phyloP scores from a whole-genome alignment of 2,329 filamentous ascomycete species.

The Aspergillus sp. region DNA sequence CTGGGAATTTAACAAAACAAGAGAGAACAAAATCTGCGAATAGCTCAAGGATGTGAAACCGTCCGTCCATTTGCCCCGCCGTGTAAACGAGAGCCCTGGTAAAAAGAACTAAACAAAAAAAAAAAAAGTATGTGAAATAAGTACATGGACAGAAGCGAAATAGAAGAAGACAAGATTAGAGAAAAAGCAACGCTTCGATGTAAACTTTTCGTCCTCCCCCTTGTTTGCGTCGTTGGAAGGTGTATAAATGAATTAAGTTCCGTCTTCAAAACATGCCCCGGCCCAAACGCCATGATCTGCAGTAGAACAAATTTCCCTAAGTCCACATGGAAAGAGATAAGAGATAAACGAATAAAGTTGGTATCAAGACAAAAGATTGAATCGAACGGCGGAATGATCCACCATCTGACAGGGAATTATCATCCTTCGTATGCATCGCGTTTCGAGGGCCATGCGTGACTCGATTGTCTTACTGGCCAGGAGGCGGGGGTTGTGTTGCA shows the following conservation, averaged over 20 bases:
- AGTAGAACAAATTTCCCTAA: constrained; percentile 14
- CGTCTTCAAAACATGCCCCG: background rate
- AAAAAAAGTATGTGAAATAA: background rate
- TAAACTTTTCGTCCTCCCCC: background rate
- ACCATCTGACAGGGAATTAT: background rate
- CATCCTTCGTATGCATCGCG: constrained; percentile 7
- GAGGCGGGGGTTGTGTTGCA: constrained; percentile 37
- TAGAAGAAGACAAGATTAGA: background rate
- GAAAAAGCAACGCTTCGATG: background rate
- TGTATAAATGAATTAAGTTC: background rate
- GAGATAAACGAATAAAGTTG: constrained; percentile 10
- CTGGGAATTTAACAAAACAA: background rate
- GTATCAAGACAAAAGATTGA: constrained; percentile 22
- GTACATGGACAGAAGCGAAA: constrained; percentile 2
- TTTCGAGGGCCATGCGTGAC: background rate
- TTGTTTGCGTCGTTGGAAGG: background rate
- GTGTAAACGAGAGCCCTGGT: background rate
- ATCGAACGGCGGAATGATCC: constrained; percentile 3
- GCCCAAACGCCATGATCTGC: constrained; percentile 8
- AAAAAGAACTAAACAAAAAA: constrained; percentile 3
- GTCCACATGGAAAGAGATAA: background rate
- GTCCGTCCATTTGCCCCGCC: background rate
- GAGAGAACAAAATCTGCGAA: background rate
- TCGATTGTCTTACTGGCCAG: constrained; percentile 33
- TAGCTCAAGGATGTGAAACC: background rate